These are phyloP conservation scores for Castanospermum australe DNA, from an alignment of 306 rosid species.

Conservation along the genomic window DNA sequence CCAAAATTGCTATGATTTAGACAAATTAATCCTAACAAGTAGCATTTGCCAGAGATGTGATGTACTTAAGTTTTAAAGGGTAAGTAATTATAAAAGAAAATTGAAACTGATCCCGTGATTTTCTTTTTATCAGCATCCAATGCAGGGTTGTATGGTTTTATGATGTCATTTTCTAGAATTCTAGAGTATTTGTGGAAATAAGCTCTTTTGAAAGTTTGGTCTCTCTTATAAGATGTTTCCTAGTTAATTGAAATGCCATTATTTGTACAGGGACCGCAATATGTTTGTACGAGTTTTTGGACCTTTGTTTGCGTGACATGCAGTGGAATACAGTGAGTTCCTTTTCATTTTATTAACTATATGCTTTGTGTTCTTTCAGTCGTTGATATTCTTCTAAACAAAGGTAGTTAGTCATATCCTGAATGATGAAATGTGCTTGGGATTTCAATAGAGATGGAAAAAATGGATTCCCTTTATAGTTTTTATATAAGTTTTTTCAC, in stretches of 20 bases:
- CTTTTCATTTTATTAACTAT: background rate
- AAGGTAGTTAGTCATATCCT: background rate
- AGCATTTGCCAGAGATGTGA: background rate
- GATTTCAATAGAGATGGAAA: background rate
- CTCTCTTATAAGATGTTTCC: background rate
- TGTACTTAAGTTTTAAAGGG: background rate
- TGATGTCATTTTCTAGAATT: background rate
- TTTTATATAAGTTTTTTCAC: too few species aligned
- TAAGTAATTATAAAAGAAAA: background rate
- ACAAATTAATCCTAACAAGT: background rate
- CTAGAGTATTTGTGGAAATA: background rate
- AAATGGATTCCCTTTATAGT: too few species aligned
- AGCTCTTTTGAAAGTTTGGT: background rate
- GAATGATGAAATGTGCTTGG: background rate
- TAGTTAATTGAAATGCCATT: background rate
- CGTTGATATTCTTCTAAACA: background rate
- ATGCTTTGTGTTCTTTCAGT: background rate
- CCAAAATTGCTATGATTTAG: background rate
- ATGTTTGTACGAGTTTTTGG: constrained; percentile 81
- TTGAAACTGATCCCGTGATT: background rate
- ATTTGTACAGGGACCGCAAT: constrained; percentile 80
- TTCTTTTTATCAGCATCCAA: background rate
- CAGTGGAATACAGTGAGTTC: constrained; percentile 91
- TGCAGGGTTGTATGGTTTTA: background rate
- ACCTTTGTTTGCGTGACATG: constrained; percentile 74